These are phyloP conservation scores for Hypoxylon lienhwacheense DNA, from an alignment of 495 filamentous ascomycete species.

Conservation along the genomic window DNA sequence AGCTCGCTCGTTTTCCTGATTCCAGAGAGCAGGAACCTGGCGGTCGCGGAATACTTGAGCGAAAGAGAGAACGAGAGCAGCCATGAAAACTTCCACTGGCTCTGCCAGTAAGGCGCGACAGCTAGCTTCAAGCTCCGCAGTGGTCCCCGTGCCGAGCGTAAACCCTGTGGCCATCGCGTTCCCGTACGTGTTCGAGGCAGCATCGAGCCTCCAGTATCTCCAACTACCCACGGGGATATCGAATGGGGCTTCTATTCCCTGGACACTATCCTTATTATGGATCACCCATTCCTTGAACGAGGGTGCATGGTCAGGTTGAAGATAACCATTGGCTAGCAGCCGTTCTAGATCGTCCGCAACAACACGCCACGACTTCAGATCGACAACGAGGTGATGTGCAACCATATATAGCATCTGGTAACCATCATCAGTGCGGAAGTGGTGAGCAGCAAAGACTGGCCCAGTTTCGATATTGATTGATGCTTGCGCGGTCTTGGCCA, in stretches of 20 bases:
- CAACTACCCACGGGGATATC: conserved; percentile 42
- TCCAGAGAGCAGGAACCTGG: conserved; percentile 56
- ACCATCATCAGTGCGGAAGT: conserved; percentile 54
- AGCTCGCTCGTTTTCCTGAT: conserved; percentile 52
- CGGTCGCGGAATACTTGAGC: conserved; percentile 56
- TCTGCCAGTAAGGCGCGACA: conserved; percentile 51
- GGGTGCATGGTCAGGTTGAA: conserved; percentile 47
- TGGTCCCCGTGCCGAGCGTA: conserved; percentile 46
- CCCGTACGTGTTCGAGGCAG: conserved; percentile 48
- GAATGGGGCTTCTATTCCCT: conserved; percentile 39
- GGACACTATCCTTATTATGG: conserved; percentile 42
- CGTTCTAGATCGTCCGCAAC: conserved; percentile 70
- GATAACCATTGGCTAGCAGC: conserved; percentile 53
- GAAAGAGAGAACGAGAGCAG: conserved; percentile 54
- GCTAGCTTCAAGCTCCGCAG: conserved; percentile 45
- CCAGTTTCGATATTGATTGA: conserved; percentile 45
- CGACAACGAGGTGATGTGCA: conserved; percentile 69
- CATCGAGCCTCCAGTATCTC: conserved; percentile 53
- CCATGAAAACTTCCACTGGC: conserved; percentile 52
- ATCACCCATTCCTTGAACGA: conserved; percentile 68
- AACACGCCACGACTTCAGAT: conserved; percentile 70
- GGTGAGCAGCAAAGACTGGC: conserved; percentile 42
- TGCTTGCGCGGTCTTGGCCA: conserved; percentile 44
- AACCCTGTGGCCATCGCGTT: conserved; percentile 46
- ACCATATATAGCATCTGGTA: conserved; percentile 62